phyloP scores from a whole-genome alignment of 176 grass and related monocot genomes.

The Oryza brachyantha region DNA sequence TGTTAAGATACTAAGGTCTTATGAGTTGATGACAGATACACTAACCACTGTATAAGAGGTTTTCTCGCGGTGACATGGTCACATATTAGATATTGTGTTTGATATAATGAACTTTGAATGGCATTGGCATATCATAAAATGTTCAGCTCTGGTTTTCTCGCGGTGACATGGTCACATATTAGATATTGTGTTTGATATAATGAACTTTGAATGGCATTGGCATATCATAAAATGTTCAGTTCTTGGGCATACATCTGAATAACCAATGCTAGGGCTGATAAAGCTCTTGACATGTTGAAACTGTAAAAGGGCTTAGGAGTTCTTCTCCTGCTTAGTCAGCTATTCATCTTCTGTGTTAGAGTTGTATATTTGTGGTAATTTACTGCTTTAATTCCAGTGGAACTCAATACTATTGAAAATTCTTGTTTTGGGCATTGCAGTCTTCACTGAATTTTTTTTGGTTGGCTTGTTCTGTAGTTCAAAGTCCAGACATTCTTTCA shows the following conservation, averaged over 20 bases:
- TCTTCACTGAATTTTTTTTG: background rate
- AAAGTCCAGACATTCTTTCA: conserved; percentile 83
- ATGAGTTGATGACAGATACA: background rate
- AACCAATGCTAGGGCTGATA: background rate
- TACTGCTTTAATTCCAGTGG: background rate
- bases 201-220: background rate
- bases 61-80: background rate
- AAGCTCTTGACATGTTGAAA: background rate
- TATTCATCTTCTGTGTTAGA: conserved; percentile 6
- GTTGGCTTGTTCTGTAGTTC: conserved; percentile 49
- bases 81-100: background rate
- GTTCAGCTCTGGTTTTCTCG: background rate
- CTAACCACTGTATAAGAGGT: background rate
- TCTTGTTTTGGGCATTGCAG: background rate
- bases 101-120: background rate
- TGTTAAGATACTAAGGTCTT: background rate
- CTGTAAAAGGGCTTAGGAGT: background rate
- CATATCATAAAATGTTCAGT: background rate
- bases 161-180: background rate
- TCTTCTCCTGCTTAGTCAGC: background rate
- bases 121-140: background rate
- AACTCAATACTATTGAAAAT: background rate
- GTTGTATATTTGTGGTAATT: background rate
- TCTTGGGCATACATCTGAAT: background rate
- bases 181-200: background rate